Evolutionary conservation across 1,284 basidiomycete genomes (phyloP).

Genomic region (Moesziomyces parantarcticus): DNA sequence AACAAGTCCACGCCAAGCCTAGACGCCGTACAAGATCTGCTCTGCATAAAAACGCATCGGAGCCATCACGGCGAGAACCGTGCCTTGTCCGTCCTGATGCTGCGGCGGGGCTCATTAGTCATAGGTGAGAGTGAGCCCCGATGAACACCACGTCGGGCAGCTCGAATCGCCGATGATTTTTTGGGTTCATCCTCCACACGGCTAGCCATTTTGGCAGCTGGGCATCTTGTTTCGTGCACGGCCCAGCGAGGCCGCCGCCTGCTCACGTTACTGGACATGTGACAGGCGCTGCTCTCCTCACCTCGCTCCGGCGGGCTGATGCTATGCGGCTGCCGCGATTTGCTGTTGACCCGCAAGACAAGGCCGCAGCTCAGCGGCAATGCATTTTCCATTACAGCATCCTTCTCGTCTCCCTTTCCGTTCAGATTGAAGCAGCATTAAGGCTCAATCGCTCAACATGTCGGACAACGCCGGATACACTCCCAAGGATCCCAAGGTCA

Average conservation of each 20-base stretch:
- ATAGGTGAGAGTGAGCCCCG: not conserved
- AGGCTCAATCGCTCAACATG: not conserved
- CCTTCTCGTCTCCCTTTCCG: no score
- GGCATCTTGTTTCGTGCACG: not conserved
- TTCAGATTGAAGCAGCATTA: no score
- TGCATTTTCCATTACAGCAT: no score
- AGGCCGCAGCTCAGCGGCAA: no score
- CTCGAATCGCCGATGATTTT: not conserved
- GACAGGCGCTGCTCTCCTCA: not conserved
- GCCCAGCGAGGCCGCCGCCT: no score
- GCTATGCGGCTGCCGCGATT: no score
- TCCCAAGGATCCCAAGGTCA: constrained; percentile 19
- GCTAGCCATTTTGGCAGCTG: not conserved
- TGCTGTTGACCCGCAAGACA: no score
- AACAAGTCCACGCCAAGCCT: no score
- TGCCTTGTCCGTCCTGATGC: not conserved
- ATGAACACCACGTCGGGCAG: not conserved
- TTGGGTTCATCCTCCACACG: not conserved
- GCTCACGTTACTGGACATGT: not conserved
- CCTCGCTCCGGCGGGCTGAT: not conserved
- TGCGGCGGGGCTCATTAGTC: not conserved
- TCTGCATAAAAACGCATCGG: not conserved
- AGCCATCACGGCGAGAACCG: not conserved
- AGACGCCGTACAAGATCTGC: not conserved
- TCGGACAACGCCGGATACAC: constrained; percentile 6